Conservation (phyloP, 2,329 filamentous ascomycete species). For the Xylariomycetidae sp. region DNA sequence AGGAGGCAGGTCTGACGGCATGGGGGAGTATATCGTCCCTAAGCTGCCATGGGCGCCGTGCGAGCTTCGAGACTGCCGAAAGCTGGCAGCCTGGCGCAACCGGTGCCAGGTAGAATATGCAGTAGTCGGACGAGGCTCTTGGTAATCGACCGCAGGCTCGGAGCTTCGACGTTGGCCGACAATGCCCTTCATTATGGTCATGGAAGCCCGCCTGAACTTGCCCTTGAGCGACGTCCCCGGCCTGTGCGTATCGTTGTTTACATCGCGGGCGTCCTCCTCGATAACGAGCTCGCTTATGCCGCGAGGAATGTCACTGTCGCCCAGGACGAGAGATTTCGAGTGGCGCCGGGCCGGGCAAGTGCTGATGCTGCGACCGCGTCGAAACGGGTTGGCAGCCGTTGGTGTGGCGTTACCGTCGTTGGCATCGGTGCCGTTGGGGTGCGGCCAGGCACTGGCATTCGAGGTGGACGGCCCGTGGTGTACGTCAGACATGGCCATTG, state of each 20-base stretch:
- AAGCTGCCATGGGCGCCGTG: slow-evolving; percentile 35
- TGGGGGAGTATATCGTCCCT: slow-evolving; percentile 32
- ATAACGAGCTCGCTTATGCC: slow-evolving; percentile 17
- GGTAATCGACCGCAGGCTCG: slow-evolving; percentile 19
- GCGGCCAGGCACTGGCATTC: slow-evolving; percentile 22
- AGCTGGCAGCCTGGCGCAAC: slow-evolving; percentile 45
- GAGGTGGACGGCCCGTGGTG: slow-evolving; percentile 17
- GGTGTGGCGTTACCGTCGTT: slow-evolving; percentile 16
- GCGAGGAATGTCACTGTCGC: slow-evolving; percentile 23
- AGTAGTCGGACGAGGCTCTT: slow-evolving; percentile 34
- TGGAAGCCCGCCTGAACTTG: slow-evolving; percentile 49
- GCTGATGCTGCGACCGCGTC: slow-evolving; percentile 37
- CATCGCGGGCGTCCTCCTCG: slow-evolving; percentile 18
- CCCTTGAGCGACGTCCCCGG: slow-evolving; percentile 34
- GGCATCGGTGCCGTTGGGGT: slow-evolving; percentile 22
- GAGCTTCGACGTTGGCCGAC: slow-evolving; percentile 38
- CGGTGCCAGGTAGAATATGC: slow-evolving; percentile 46
- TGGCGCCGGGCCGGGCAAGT: slow-evolving; percentile 41
- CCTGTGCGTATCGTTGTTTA: slow-evolving; percentile 8
- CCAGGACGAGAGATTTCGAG: slow-evolving; percentile 36
- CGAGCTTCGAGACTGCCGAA: slow-evolving; percentile 41
- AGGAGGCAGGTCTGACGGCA: slow-evolving; percentile 23
- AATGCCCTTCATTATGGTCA: slow-evolving; percentile 46
- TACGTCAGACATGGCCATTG: slow-evolving; percentile 11
- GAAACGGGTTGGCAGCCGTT: slow-evolving; percentile 33